Base-by-base conservation (phyloP, 768 basidiomycete species). In the Trametes sanguinea region DNA sequence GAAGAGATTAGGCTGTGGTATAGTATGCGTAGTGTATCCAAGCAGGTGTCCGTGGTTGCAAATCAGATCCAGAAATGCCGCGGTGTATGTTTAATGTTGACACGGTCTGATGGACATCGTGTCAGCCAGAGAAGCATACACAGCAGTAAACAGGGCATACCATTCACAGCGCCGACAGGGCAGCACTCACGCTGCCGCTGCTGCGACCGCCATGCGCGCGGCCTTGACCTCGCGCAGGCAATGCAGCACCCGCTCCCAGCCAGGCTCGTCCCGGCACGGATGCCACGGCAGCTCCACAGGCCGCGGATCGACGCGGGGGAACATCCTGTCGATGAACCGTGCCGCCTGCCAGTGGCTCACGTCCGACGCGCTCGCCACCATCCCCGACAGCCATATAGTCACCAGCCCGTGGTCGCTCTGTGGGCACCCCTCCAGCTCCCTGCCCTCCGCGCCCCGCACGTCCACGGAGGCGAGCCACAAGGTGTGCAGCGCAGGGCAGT, bases 401-500 rank as follows among this genome's bases (percentile, higher is more conserved):
- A 10, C 14, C 32, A 56, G 33, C 7, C 16, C 54, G 17, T 56
- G 54, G n/a, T 22, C 45, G 17, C 32, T n/a, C 44, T 16, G 17
- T 6, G 33, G 44, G 45, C 45, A 56, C 17, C 33, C 55, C 17
- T 30, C 35, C 11, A 56, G 35, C 4, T 56, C 46, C 42, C 55
- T 42, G 33, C 3, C 2, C 7, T 6, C 45, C 3, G 33, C 55
- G 9, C 55, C 55, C 17, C 35, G 32, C 55, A 56, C 22, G 46
- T 56, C 55, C 17, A 56, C 55, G 33, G 55, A 56, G 14, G 55
- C 55, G 33, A 56, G 55, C 55, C 55, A 56, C 33, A 56, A 45
- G 45, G 55, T 56, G 45, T 29, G 45, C 32, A 56, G 45, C 4
- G 2, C 44, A n/a, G 55, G 55, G 14, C 55, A 56, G 45, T 56